Conservation (phyloP, 768 basidiomycete genomes). For the Naganishia vaughanmartiniae region DNA sequence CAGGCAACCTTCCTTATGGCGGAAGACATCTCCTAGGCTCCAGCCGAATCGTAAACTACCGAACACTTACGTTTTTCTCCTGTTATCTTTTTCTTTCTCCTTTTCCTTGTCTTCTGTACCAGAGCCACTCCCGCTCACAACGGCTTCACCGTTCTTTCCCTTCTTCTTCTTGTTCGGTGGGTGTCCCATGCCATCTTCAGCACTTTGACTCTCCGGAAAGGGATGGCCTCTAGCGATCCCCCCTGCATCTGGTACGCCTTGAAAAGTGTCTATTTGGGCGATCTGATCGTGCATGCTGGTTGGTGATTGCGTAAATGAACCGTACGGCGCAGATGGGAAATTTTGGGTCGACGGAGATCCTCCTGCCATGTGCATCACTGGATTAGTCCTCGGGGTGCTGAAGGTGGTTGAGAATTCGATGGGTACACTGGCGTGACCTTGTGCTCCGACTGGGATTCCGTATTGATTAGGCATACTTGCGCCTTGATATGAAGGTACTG, state of each 20-base stretch:
- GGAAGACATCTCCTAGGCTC: background rate
- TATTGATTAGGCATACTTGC: background rate
- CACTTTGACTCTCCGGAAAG: background rate
- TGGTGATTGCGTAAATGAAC: background rate
- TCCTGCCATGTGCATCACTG: background rate
- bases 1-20: background rate
- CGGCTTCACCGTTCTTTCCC: conserved; percentile 31
- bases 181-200: background rate
- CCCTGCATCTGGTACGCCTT: background rate
- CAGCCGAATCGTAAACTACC: background rate
- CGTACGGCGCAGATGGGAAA: background rate
- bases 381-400: background rate
- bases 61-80: conserved; percentile 43
- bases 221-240: background rate
- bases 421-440: background rate
- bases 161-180: conserved; percentile 35
- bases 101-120: conserved; percentile 43
- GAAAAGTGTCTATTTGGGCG: background rate
- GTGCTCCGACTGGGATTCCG: background rate
- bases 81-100: conserved; percentile 43
- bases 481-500: conserved; percentile 4
- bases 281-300: background rate
- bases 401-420: background rate
- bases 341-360: background rate
- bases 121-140: conserved; percentile 10